phyloP scores from a whole-genome alignment of 2,329 filamentous ascomycete genomes.

The Aciculosporium take region DNA sequence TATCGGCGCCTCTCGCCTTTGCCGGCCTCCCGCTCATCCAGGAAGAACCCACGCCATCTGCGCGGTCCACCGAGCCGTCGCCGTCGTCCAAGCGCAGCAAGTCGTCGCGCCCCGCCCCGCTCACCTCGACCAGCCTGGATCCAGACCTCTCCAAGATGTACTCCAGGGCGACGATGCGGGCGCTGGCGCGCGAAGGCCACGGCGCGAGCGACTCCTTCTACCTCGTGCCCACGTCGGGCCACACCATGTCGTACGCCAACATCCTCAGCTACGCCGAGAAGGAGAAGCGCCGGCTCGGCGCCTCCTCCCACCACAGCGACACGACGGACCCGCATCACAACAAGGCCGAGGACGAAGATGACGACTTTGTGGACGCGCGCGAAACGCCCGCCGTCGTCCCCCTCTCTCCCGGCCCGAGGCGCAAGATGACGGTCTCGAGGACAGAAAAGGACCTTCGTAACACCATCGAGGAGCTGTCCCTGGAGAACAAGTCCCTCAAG shows the following conservation, averaged over 20 bases:
- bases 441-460: conserved; percentile 40
- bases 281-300: conserved; percentile 45
- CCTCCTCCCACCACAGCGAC: conserved; percentile 35
- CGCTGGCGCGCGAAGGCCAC: conserved; percentile 56
- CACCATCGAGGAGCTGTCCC: conserved; percentile 71
- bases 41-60: conserved; percentile 26
- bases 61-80: conserved; percentile 16
- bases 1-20: conserved; percentile 85
- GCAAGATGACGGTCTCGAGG: conserved; percentile 25
- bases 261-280: conserved; percentile 62
- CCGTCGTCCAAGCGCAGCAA: conserved; percentile 22
- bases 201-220: conserved; percentile 71
- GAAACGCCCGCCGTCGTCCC: conserved; percentile 39
- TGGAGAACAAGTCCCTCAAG: conserved; percentile 79
- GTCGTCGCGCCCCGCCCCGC: conserved; percentile 13
- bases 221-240: conserved; percentile 80
- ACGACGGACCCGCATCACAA: conserved; percentile 23
- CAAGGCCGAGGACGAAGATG: conserved; percentile 52
- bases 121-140: conserved; percentile 25
- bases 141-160: conserved; percentile 75
- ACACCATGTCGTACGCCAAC: conserved; percentile 83
- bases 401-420: conserved; percentile 27
- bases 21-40: conserved; percentile 69
- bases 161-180: conserved; percentile 69
- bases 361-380: conserved; percentile 80